Base-by-base conservation (phyloP, 441 rosid genomes). In the Populus hybrid region DNA sequence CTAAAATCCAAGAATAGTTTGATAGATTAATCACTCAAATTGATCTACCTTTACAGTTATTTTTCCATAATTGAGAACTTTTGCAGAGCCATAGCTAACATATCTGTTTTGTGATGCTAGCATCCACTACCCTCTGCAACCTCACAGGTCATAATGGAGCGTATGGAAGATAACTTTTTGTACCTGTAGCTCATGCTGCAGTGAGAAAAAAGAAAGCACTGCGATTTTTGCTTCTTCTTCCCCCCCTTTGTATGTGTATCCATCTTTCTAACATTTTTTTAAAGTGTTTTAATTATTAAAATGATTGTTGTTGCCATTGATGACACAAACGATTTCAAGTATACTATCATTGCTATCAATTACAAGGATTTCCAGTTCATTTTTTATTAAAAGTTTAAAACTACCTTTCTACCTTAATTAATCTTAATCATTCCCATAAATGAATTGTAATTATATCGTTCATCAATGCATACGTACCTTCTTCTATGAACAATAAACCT, bases 291-390 rank as follows among this genome's bases (percentile, higher is more conserved):
- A 57, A 70, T 69, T 4, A 77, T 36, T 78, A 75, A 42, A 20
- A 81, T 81, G 81, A 81, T 86, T 72, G 21, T 18, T 72, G 35
- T 34, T 53, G 71, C 75, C 69, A 77, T 76, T 36, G 78, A 86
- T 81, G 75, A 34, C 82, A 78, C 9, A 67, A 78, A 78, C 6
- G 86, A 83, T 82, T 85, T 85, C 86, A 88, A 85, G 67, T 76
- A 78, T 75, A 69, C 35, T 77, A 85, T 86, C 82, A 85, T 85
- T 88, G 82, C 84, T 36, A 81, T 57, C 72, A 7, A 68, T 76
- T 77, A 72, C 66, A 36, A 34, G 32, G 24, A 66, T 66, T 26
- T 10, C 65, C 75, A 77, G 70, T 70, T 34, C 36, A 34, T 6
- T 34, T 34, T 34, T 34, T 1, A 6, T 34, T 34, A 34, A 34